Base-by-base conservation (phyloP, 371 early-diverging fungal species). In the Globomyces sp. region DNA sequence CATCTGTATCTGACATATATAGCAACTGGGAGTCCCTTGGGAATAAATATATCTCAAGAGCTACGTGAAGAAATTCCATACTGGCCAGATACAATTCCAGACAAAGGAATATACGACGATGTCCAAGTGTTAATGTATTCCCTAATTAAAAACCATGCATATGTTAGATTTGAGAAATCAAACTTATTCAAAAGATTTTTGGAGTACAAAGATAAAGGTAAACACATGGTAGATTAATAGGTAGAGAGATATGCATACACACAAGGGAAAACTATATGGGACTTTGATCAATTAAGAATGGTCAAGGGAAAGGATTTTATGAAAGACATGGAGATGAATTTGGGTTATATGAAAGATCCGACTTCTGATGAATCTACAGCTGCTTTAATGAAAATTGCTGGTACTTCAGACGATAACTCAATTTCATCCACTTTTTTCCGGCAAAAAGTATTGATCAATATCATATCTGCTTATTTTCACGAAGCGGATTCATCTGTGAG, bases 71-170 rank as follows among this genome's bases (percentile, higher is more conserved):
- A 78, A 13, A 72, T 86, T 24, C 66, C 71, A 13, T 73, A 72
- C 74, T 74, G 78, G 1, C 65, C 74, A 48, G 58, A 68, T 52
- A 46, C 36, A 3, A 61, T 49, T 45, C 45, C 39, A 8, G n/a
- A 55, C 46, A 46, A 47, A 40, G 51, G 39, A 62, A 76, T 85
- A 68, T 87, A 83, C 72, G 87, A 87, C 66, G 85, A 79, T 9
- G 84, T 82, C 0, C 87, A 87, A 59, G 79, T 83, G 49, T 74
- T 83, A 37, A 80, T 80, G 3, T 84, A 85, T 58, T 78, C 79
- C 45, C 72, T 85, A 58, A 64, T 87, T 70, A 83, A 82, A 62
- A 78, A 78, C 6, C 80, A 85, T 57, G 74, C 82, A 1, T 83
- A 81, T 68, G 71, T 74, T 6, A 71, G 85, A 43, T 87, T 80